These are phyloP conservation scores for Adenanthera pavonina DNA, from an alignment of 306 rosid species.

Conservation along the genomic window DNA sequence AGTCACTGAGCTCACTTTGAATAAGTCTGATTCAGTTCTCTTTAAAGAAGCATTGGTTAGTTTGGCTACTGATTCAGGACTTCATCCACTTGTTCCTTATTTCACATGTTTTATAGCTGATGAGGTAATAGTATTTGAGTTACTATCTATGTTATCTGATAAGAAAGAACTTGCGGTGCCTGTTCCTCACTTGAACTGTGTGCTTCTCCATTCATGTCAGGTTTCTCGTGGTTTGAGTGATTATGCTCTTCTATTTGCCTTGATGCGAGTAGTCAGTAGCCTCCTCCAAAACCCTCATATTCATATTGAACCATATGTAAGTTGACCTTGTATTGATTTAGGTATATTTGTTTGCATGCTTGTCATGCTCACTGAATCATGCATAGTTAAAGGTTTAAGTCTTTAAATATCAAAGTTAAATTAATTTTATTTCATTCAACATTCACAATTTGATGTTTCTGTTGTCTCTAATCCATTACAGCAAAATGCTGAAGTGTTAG, in stretches of 20 bases:
- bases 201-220: slow-evolving; percentile 55
- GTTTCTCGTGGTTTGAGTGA: slow-evolving; percentile 71
- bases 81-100: slow-evolving; percentile 90
- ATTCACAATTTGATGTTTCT: slow-evolving; percentile 24
- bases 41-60: slow-evolving; percentile 83
- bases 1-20: slow-evolving; percentile 67
- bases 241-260: slow-evolving; percentile 67
- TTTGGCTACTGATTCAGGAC: slow-evolving; percentile 91
- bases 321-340: slow-evolving; percentile 40
- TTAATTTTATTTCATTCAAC: slow-evolving; percentile 17
- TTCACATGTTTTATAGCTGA: slow-evolving; percentile 84
- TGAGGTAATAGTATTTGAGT: slow-evolving; percentile 62
- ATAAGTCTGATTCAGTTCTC: slow-evolving; percentile 67
- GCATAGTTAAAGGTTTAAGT: not conserved
- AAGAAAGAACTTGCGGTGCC: slow-evolving; percentile 25
- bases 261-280: slow-evolving; percentile 84
- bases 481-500: slow-evolving; percentile 9
- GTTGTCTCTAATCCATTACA: slow-evolving; percentile 11
- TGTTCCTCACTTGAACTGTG: slow-evolving; percentile 30
- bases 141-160: slow-evolving; percentile 22
- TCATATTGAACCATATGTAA: slow-evolving; percentile 91
- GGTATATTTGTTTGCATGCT: slow-evolving; percentile 33
- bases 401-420: slow-evolving; percentile 19
- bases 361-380: slow-evolving; percentile 24
- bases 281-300: slow-evolving; percentile 85